Conservation (phyloP, 2,329 filamentous ascomycete genomes). For the Fusarium pseudocircinatum region DNA sequence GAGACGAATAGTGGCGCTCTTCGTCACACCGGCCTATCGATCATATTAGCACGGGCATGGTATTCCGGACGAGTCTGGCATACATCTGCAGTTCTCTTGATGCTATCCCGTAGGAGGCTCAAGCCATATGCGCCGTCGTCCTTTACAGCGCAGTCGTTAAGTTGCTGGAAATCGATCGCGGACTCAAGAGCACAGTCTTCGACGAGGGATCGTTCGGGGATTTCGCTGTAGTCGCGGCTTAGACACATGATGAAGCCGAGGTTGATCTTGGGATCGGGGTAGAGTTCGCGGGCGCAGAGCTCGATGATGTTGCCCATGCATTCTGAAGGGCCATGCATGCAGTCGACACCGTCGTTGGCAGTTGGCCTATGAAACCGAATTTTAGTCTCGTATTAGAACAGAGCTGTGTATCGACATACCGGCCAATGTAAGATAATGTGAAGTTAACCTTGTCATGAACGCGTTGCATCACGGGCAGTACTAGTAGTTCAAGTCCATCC, state of each 20-base stretch:
- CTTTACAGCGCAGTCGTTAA: constrained; percentile 84
- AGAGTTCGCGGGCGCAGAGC: constrained; percentile 85
- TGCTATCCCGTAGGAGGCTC: constrained; percentile 73
- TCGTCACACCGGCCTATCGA: constrained; percentile 68
- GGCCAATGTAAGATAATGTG: constrained; percentile 88
- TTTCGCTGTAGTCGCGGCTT: constrained; percentile 76
- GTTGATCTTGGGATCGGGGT: constrained; percentile 85
- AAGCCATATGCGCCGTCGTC: constrained; percentile 79
- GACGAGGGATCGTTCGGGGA: constrained; percentile 81
- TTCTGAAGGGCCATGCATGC: constrained; percentile 89
- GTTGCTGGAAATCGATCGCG: constrained; percentile 80
- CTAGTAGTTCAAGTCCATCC: constrained; percentile 81
- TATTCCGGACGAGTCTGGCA: constrained; percentile 26
- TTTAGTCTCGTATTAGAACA: not conserved
- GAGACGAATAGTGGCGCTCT: constrained; percentile 82
- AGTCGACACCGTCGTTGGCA: constrained; percentile 83
- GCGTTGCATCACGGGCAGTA: constrained; percentile 87
- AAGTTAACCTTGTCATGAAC: constrained; percentile 89
- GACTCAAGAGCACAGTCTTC: constrained; percentile 92
- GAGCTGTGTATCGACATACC: constrained; percentile 55
- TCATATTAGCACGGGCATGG: constrained; percentile 4
- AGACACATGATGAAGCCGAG: constrained; percentile 96
- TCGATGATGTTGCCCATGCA: constrained; percentile 95
- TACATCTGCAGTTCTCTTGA: constrained; percentile 69
- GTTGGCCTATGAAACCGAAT: constrained; percentile 62